Conservation (phyloP, 2,329 filamentous ascomycete species). For the Raffaelea albimanens region DNA sequence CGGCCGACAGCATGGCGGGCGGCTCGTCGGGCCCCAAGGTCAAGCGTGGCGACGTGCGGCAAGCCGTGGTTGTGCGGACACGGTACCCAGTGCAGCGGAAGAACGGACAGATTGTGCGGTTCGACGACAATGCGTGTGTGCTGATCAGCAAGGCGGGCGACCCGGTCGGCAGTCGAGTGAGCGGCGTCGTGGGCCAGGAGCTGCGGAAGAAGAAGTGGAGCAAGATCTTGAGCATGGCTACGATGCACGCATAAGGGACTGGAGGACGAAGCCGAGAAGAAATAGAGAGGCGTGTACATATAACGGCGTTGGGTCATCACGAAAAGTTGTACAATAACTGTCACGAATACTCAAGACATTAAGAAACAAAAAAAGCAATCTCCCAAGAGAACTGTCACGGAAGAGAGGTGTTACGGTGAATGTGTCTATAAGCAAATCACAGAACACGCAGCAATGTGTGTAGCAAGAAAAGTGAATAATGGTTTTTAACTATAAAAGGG, state of each 20-base stretch:
- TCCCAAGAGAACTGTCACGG: too few species aligned
- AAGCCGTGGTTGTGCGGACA: slow-evolving; percentile 90
- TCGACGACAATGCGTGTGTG: slow-evolving; percentile 97
- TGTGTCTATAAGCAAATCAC: too few species aligned
- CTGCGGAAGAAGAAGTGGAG: slow-evolving; percentile 91
- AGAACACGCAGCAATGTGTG: too few species aligned
- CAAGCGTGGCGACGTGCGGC: slow-evolving; percentile 88
- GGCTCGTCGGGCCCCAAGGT: slow-evolving; percentile 80
- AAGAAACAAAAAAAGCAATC: neutral
- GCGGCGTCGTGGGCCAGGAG: slow-evolving; percentile 84
- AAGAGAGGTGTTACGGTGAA: too few species aligned
- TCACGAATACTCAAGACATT: neutral
- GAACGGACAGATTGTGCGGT: slow-evolving; percentile 83
- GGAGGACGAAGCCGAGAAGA: neutral
- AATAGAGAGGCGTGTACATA: neutral
- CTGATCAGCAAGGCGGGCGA: slow-evolving; percentile 95
- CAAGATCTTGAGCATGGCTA: slow-evolving; percentile 93
- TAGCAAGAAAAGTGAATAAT: too few species aligned
- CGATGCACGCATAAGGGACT: slow-evolving; percentile 46
- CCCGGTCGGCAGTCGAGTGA: slow-evolving; percentile 86
- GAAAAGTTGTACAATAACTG: neutral
- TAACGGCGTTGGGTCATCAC: neutral
- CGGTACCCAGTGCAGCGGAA: slow-evolving; percentile 76
- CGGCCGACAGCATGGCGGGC: slow-evolving; percentile 61
- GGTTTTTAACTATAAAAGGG: too few species aligned